phyloP scores from a whole-genome alignment of 202 grass and related monocot genomes.

The Hordeum pubiflorum region DNA sequence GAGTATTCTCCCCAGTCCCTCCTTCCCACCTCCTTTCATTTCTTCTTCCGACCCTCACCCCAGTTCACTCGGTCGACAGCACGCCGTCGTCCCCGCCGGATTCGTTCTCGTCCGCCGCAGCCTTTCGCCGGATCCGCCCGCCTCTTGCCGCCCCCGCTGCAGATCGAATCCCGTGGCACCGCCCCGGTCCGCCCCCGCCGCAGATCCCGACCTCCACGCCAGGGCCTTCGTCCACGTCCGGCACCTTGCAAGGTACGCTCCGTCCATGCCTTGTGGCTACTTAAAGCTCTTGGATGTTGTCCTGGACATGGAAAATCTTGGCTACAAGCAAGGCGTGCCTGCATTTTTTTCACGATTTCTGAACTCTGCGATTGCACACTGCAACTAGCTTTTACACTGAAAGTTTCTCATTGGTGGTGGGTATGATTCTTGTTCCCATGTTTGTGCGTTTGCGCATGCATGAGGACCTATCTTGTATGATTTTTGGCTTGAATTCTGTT shows the following conservation, averaged over 20 bases:
- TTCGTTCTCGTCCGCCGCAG: neutral
- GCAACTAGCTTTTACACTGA: neutral
- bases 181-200: neutral
- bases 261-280: neutral
- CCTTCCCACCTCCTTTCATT: neutral
- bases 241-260: neutral
- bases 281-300: neutral
- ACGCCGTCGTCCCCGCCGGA: neutral
- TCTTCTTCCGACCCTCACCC: neutral
- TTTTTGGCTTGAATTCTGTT: constrained; percentile 3
- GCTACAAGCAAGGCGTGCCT: neutral
- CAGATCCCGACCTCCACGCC: neutral
- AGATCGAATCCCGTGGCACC: neutral
- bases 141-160: too few relatives aligned
- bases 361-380: neutral
- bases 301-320: neutral
- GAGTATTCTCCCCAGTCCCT: rapidly evolving
- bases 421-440: neutral
- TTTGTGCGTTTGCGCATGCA: neutral
- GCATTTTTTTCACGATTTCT: neutral
- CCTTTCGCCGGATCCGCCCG: neutral
- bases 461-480: neutral
- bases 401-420: neutral
- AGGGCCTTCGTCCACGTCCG: neutral
- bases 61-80: neutral